phyloP scores from a whole-genome alignment of 1,284 basidiomycete genomes.

The Trametes pubescens region DNA sequence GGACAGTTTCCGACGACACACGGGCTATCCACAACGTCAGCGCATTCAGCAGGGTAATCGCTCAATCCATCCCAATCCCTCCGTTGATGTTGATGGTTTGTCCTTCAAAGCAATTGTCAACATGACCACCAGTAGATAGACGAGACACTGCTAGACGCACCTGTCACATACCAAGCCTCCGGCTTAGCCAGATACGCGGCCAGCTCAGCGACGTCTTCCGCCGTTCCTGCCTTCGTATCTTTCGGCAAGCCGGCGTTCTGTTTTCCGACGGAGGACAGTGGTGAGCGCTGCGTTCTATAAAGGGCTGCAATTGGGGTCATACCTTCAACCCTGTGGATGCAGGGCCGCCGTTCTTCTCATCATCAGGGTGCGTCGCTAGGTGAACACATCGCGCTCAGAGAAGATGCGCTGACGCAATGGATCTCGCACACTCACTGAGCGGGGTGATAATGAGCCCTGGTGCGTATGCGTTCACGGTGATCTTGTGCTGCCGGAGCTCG shows the following conservation, averaged over 20 bases:
- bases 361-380: constrained; percentile 32
- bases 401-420: background rate
- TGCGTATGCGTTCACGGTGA: constrained; percentile 41
- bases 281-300: background rate
- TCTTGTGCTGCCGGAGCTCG: constrained; percentile 34
- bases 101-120: constrained; percentile 21
- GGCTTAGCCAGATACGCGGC: constrained; percentile 38
- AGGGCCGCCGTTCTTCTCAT: constrained; percentile 33
- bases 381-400: background rate
- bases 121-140: background rate
- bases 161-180: constrained; percentile 36
- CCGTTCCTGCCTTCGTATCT: constrained; percentile 22
- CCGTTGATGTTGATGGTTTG: constrained; percentile 37
- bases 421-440: constrained; percentile 30
- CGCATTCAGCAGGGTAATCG: background rate
- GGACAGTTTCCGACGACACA: background rate
- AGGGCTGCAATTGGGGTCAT: background rate
- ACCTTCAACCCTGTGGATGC: constrained; percentile 33
- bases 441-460: constrained; percentile 38
- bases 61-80: constrained; percentile 32
- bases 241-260: constrained; percentile 27
- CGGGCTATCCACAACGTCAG: background rate
- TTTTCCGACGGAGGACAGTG: background rate
- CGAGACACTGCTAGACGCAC: constrained; percentile 16
- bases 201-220: constrained; percentile 32